Evolutionary conservation across 2,329 filamentous ascomycete species (phyloP).

Genomic region (Fusarium euwallaceae): DNA sequence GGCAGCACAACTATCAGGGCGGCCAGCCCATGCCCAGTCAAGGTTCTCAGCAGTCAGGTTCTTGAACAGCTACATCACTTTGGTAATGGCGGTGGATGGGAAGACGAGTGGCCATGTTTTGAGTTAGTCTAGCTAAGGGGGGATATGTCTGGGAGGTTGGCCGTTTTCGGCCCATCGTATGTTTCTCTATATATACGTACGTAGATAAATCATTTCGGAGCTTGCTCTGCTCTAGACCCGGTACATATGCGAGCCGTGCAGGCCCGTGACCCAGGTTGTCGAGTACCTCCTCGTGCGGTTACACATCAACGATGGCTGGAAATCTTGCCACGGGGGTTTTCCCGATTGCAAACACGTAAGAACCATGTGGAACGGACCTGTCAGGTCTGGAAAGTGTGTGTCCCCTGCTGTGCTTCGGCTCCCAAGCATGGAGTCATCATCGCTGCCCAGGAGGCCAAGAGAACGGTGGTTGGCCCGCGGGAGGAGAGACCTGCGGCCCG

Average conservation of each 20-base stretch:
- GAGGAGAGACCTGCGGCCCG: constrained; percentile 10
- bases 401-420: constrained; percentile 18
- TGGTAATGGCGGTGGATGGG: neutral
- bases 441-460: constrained; percentile 2
- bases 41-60: neutral
- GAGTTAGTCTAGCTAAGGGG: neutral
- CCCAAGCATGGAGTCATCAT: constrained; percentile 12
- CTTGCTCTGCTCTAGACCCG: constrained; percentile 6
- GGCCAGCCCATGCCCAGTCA: constrained; percentile 1
- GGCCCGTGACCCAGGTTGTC: neutral
- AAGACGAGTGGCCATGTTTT: neutral
- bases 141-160: neutral
- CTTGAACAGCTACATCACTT: neutral
- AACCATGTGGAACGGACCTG: constrained; percentile 28
- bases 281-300: constrained; percentile 24
- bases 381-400: constrained; percentile 8
- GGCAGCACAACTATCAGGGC: neutral
- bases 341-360: constrained; percentile 5
- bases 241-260: constrained; percentile 7
- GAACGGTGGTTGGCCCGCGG: constrained; percentile 1
- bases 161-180: neutral
- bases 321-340: neutral
- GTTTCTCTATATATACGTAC: constrained; percentile 20
- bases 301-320: constrained; percentile 1
- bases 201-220: neutral